Evolutionary conservation across 495 filamentous ascomycete genomes (phyloP), one percentile per base, ranked within the genome.

Genomic region (Aspergillus leporis): DNA sequence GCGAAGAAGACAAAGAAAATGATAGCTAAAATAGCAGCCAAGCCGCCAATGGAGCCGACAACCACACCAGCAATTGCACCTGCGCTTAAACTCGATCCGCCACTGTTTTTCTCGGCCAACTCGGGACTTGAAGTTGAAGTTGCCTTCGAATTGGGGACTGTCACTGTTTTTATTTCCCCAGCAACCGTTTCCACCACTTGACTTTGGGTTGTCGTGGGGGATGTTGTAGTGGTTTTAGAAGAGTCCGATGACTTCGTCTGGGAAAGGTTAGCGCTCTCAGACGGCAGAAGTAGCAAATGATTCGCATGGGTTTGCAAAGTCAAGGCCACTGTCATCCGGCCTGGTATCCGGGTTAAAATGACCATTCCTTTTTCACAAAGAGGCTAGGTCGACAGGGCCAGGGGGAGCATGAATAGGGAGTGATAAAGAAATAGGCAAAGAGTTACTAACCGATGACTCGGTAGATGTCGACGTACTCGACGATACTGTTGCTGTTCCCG

Each of bases 91-190:
- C 63, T 57, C 49, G 65, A 67, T 51, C 65, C 52, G 56, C 66
- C 56, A 55, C 56, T 34, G 18, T 56, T 53, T 46, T 47, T 51
- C 48, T 62, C 50, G 31, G 55, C 48, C 2, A 66, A 60, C 12
- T 52, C 51, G 0, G 61, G 34, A 52, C 55, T 60, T 6, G 67
- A 51, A 19, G 63, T 51, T n/a, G 65, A 51, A 5, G 74, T 77
- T 6, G 78, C 54, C 19, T 58, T 56, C 0, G 82, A 71, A 4
- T 73, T 78, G 22, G 73, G 72, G 52, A 81, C 65, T 0, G 82
- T 86, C 34, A 86, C 68, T 2, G 84, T 86, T 61, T 76, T 75
- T 4, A 81, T 68, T 53, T 76, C 68, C 3, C 78, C 78, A 10
- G 51, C 63, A 8, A 76, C 76, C 18, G 83, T 85, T 51, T 78